Conservation (phyloP, 768 basidiomycete species). For the Polyporus arcularius region DNA sequence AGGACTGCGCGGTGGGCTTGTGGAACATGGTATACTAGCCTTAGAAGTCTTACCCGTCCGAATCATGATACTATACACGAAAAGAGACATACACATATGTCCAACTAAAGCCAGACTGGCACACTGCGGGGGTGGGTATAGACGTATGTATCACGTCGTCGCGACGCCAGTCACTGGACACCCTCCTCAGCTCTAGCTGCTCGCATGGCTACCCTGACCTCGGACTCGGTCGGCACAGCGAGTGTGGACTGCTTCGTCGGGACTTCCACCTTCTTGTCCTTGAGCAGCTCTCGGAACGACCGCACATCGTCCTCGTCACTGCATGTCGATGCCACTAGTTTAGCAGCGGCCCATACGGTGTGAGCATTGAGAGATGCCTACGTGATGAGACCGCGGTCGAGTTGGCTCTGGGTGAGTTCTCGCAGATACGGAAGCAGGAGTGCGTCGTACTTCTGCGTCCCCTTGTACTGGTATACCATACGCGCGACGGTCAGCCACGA, state of each 20-base stretch:
- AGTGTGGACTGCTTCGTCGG: neutral
- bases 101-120: no score
- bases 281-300: conserved; percentile 13
- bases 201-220: neutral
- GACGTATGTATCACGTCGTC: no score
- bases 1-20: no score
- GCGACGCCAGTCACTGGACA: no score
- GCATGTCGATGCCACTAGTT: neutral
- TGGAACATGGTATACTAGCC: no score
- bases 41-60: no score
- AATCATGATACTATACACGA: no score
- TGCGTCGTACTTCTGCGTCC: conserved; percentile 28
- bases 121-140: no score
- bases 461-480: conserved; percentile 27
- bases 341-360: neutral
- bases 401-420: conserved; percentile 32
- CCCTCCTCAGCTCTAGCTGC: neutral
- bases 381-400: conserved; percentile 34
- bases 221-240: neutral
- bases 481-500: neutral
- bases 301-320: conserved; percentile 15
- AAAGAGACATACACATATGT: no score
- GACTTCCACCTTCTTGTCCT: neutral
- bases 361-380: conserved; percentile 9
- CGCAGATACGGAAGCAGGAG: conserved; percentile 34